phyloP scores from a whole-genome alignment of 495 filamentous ascomycete genomes.

The Penicillium cinerascens region DNA sequence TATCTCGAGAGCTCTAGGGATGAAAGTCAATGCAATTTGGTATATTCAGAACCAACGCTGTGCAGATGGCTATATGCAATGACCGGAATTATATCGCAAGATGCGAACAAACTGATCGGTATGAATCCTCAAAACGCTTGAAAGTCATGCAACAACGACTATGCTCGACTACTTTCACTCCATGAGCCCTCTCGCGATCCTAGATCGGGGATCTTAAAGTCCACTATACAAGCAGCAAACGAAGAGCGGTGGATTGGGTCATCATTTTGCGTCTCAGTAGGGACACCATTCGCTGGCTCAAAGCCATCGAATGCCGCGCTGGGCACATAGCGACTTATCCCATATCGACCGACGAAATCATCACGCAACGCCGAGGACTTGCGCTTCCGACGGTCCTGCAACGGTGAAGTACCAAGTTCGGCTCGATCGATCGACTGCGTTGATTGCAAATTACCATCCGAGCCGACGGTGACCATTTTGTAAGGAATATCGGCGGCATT shows the following conservation, averaged over 20 bases:
- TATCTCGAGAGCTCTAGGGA: no score
- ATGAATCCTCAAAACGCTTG: neutral
- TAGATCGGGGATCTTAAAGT: slow-evolving; percentile 39
- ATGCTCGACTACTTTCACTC: slow-evolving; percentile 6
- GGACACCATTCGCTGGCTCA: slow-evolving; percentile 5
- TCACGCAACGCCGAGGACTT: slow-evolving; percentile 20
- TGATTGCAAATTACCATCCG: slow-evolving; percentile 29
- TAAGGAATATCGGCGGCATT: slow-evolving; percentile 16
- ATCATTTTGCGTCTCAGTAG: neutral
- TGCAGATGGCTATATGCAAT: neutral
- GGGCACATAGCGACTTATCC: slow-evolving; percentile 14
- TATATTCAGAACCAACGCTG: neutral
- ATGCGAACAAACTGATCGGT: neutral
- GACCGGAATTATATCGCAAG: neutral
- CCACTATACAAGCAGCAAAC: slow-evolving; percentile 41
- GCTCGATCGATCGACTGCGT: slow-evolving; percentile 13
- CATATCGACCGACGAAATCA: slow-evolving; percentile 29
- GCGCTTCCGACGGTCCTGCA: slow-evolving; percentile 26
- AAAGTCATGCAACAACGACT: neutral
- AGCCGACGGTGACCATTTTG: slow-evolving; percentile 23
- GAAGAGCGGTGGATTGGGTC: slow-evolving; percentile 24
- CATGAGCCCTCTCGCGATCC: slow-evolving; percentile 21
- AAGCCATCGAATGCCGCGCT: slow-evolving; percentile 6
- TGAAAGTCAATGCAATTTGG: no score
- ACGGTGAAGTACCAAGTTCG: slow-evolving; percentile 1